These are phyloP conservation scores for Debaryomyces singareniensis DNA, from an alignment of 1,139 yeast species.

Conservation along the genomic window DNA sequence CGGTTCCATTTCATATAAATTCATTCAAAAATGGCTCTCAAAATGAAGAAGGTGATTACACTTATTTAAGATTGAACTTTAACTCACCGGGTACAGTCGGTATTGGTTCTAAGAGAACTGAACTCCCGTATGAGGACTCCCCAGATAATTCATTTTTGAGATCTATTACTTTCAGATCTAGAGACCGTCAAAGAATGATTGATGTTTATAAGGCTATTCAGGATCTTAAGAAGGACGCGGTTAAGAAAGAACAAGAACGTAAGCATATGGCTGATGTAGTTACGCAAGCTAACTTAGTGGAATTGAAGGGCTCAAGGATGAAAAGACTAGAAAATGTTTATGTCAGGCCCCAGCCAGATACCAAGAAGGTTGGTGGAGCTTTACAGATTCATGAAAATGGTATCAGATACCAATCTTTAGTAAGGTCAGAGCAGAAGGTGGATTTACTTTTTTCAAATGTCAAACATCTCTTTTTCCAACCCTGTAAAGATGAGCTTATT, in stretches of 20 bases:
- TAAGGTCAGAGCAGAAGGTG: constrained; percentile 77
- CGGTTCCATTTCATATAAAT: constrained; percentile 96
- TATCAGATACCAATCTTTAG: constrained; percentile 81
- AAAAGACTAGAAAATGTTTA: constrained; percentile 82
- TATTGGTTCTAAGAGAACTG: constrained; percentile 60
- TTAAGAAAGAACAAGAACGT: constrained; percentile 84
- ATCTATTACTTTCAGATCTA: constrained; percentile 81
- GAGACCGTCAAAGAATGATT: constrained; percentile 87
- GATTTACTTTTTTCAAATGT: constrained; percentile 87
- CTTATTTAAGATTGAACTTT: constrained; percentile 84
- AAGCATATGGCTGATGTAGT: constrained; percentile 94
- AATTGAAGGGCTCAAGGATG: constrained; percentile 72
- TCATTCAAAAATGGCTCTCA: constrained; percentile 92
- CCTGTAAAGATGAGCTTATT: constrained; percentile 90
- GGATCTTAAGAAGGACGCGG: constrained; percentile 88
- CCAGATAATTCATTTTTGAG: constrained; percentile 83
- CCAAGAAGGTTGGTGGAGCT: constrained; percentile 89
- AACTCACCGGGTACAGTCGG: constrained; percentile 90
- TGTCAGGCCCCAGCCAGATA: constrained; percentile 93
- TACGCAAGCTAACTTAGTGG: constrained; percentile 81
- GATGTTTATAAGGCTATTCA: constrained; percentile 87
- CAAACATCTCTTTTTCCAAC: constrained; percentile 91
- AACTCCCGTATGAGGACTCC: constrained; percentile 85
- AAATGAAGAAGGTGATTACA: constrained; percentile 93
- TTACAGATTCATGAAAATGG: constrained; percentile 95